A percentile compares a stretch with the other conserved stretches of the same genome.
These are phyloP conservation scores for Neurospora sp. DNA, from an alignment of 495 filamentous ascomycete genomes.

Conservation along the genomic window DNA sequence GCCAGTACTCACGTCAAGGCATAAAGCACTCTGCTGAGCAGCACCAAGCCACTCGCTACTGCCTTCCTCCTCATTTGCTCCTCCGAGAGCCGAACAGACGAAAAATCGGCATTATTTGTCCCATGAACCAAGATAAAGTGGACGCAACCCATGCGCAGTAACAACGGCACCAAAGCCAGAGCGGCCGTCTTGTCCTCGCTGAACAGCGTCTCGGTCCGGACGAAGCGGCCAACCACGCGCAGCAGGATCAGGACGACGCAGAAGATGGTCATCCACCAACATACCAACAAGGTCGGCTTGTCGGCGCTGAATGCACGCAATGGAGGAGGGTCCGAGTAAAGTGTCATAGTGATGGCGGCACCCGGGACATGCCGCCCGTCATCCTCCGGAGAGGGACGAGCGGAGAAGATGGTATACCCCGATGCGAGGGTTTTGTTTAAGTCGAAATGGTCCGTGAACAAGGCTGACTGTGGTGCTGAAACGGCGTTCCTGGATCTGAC, in stretches of 20 bases:
- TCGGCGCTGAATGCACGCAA: slow-evolving; percentile 45
- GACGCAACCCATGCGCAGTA: slow-evolving; percentile 73
- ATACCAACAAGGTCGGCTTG: slow-evolving; percentile 76
- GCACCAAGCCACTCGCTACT: slow-evolving; percentile 55
- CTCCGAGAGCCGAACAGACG: slow-evolving; percentile 30
- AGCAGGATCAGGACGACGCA: slow-evolving; percentile 71
- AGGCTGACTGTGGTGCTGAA: background rate
- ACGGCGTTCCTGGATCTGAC: background rate
- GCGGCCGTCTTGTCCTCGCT: slow-evolving; percentile 81
- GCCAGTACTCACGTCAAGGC: slow-evolving; percentile 46
- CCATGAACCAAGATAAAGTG: slow-evolving; percentile 77
- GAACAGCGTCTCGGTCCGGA: slow-evolving; percentile 73
- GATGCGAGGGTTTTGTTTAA: background rate
- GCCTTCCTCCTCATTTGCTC: slow-evolving; percentile 38
- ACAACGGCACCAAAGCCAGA: slow-evolving; percentile 65
- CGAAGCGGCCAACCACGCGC: slow-evolving; percentile 66
- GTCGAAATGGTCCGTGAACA: background rate
- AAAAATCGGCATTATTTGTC: slow-evolving; percentile 68
- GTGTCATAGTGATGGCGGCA: slow-evolving; percentile 31
- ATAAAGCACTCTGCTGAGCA: slow-evolving; percentile 57
- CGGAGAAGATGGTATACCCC: slow-evolving; percentile 16
- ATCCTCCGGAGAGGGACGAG: slow-evolving; percentile 55
- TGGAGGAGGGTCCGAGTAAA: slow-evolving; percentile 52
- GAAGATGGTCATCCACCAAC: slow-evolving; percentile 88
- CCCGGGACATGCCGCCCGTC: slow-evolving; percentile 39